Conservation (phyloP, 2,329 filamentous ascomycete genomes). For the Sclerotinia nivalis region DNA sequence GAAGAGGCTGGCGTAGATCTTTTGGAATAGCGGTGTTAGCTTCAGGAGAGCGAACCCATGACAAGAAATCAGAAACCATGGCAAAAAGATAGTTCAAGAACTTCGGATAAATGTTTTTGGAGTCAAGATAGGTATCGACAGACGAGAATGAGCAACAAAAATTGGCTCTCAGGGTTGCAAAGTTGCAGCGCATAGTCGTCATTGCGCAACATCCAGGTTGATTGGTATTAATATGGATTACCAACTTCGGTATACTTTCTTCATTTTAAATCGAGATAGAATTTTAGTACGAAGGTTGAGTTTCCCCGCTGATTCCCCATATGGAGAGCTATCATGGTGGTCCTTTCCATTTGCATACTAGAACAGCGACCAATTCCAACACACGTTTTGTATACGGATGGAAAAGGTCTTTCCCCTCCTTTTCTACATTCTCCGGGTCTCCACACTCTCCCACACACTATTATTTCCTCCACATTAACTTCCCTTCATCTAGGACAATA, state of each 20-base stretch:
- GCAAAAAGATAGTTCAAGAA: neutral
- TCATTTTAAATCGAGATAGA: neutral
- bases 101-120: slow-evolving; percentile 4
- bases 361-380: neutral
- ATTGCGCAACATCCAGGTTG: neutral
- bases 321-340: neutral
- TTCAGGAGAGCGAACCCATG: neutral
- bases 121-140: neutral
- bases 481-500: neutral
- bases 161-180: neutral
- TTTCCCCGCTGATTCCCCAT: slow-evolving; percentile 17
- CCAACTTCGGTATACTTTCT: neutral
- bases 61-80: neutral
- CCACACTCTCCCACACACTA: neutral
- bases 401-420: slow-evolving; percentile 17
- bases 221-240: neutral
- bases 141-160: neutral
- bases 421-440: neutral
- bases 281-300: neutral
- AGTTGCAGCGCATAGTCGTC: neutral
- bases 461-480: neutral
- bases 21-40: neutral
- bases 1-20: neutral
- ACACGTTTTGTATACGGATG: neutral
- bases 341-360: neutral